Base-by-base conservation (phyloP, 306 rosid species). In the Gastrolobium bilobum region DNA sequence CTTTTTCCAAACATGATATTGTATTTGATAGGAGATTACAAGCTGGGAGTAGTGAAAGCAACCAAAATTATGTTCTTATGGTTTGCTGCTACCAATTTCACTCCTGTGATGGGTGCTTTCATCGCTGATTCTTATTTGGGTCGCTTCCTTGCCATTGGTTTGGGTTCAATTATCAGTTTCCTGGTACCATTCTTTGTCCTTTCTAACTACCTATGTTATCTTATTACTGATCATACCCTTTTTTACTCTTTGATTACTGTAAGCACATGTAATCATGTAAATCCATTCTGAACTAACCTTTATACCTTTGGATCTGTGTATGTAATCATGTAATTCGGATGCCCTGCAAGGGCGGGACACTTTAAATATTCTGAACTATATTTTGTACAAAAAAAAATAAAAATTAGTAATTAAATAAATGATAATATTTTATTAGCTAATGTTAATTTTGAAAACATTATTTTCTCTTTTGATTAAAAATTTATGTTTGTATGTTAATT, bases 121-220 rank as follows among this genome's bases (percentile, higher is more conserved):
- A n/a, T 87, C n/a, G 81, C 92, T 34, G 94, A 91, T 91, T 88
- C 94, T 69, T 89, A 72, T 66, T 68, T 90, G 65, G 97, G 94
- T 62, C 92, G 93, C 5, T 92, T 92, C 59, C 87, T 79, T 37
- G 56, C 94, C 75, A 85, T 92, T 60, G 88, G 33, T 47, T 63
- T 82, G 0, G 94, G 92, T 83, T 90, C 92, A 59, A 69, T 92
- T 13, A 62, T 82, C 57, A 81, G 79, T 75, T 77, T 92, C 54
- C 77, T 85, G 87, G 94, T 92, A 4, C 63, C 0, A 20, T n/a
- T 6, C 30, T 9, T 6, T 2, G 11, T 34, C 39, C 43, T 62
- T 2, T 1, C 10, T 33, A 20, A n/a, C 13, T 57, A 11, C 9
- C 1, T 66, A 8, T 13, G 48, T 43, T 10, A 4, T 42, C 4